Evolutionary conservation across 2,329 filamentous ascomycete genomes (phyloP), one percentile per base, ranked within the genome.

Genomic region (Bisporella sp.): DNA sequence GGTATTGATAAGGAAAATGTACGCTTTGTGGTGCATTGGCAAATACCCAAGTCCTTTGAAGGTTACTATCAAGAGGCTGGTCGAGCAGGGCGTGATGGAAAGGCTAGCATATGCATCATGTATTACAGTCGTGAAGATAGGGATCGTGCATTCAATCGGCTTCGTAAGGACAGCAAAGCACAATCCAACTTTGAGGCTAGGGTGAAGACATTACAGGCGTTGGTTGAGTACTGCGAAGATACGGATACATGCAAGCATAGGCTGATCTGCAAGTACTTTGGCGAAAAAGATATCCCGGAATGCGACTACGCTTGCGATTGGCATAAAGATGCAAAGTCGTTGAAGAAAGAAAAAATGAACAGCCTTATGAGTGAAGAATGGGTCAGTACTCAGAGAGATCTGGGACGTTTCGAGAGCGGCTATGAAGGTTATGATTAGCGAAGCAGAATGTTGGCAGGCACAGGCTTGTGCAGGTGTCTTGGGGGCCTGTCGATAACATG

Each of bases 21-120:
- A 8, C 86, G 92, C 3, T 96, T 96, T 61, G 91, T 97, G 1
- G 83, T 93, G 1, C 92, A 97, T 68, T 97, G 92, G 90, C 87
- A 89, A 52, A 77, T 96, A 7, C 89, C 92, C 7, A 95, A 95
- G 64, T 93, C 87, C 3, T 96, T 97, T 65, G 92, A 97, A 66
- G 89, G 91, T 1, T 96, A 93, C 65, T 96, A 96, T 62, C 92
- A 97, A 69, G 92, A 97, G 74, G 91, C 89, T 2, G 92, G 92
- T 0, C 85, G 92, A 39, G 92, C 91, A 5, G 92, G 92, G 0
- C 81, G 92, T 40, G 92, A 97, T 60, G 89, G 89, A 29, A 91
- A 92, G 55, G 90, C 90, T 0, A 85, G 86, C 32, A 81, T 86
- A 54, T 96, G 90, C 63, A 88, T 96, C 48, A 72, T 97, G 49